A percentile compares a stretch with the other conserved stretches of the same genome.
These are phyloP conservation scores for Alternaria angustiovoidea DNA, from an alignment of 2,329 filamentous ascomycete genomes.

Conservation along the genomic window DNA sequence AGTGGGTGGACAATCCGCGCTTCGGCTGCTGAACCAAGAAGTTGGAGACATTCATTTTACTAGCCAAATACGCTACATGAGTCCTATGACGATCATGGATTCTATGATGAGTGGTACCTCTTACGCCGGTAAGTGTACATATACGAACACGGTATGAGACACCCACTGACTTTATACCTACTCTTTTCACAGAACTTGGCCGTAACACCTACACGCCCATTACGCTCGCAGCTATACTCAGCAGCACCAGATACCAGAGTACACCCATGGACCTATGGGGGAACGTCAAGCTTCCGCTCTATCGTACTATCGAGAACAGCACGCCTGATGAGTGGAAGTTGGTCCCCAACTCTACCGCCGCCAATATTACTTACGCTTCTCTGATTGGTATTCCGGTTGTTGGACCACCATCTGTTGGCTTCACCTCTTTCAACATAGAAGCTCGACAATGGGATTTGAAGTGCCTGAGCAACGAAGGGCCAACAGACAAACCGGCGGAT, in stretches of 20 bases:
- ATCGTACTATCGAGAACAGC: conserved; percentile 30
- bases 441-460: conserved; percentile 38
- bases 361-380: conserved; percentile 35
- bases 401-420: conserved; percentile 11
- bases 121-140: conserved; percentile 5
- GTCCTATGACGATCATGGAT: conserved; percentile 17
- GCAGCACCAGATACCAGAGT: conserved; percentile 32
- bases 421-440: conserved; percentile 29
- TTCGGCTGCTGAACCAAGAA: conserved; percentile 34
- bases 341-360: conserved; percentile 4
- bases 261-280: conserved; percentile 39
- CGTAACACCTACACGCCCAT: conserved; percentile 32
- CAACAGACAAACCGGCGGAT: background rate
- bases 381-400: conserved; percentile 37
- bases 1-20: conserved; percentile 40
- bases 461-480: conserved; percentile 29
- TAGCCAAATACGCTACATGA: conserved; percentile 29
- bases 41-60: conserved; percentile 16
- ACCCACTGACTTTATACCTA: background rate
- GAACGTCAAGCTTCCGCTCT: conserved; percentile 38
- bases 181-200: conserved; percentile 9
- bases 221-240: conserved; percentile 35
- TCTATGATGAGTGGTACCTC: conserved; percentile 23
- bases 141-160: background rate
- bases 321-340: conserved; percentile 32